phyloP scores from a whole-genome alignment of 2,329 filamentous ascomycete species.

The Blumeriella jaapii region DNA sequence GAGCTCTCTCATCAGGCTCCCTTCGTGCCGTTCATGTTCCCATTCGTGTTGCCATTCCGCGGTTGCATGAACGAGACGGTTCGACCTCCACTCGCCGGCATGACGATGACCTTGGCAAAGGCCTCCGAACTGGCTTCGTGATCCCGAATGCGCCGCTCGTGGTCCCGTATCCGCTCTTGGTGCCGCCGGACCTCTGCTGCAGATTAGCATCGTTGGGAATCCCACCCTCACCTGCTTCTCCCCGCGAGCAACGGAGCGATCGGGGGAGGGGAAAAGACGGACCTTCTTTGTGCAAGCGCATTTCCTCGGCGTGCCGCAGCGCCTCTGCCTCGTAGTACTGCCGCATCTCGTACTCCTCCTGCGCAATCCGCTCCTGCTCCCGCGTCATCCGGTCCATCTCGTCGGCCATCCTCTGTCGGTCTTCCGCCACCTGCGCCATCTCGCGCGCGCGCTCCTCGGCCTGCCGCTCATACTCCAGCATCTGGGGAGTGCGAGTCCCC shows the following conservation, averaged over 20 bases:
- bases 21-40: too few species aligned
- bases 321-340: constrained; percentile 26
- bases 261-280: not conserved
- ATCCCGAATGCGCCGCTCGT: constrained; percentile 17
- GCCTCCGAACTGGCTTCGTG: constrained; percentile 24
- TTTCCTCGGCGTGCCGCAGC: constrained; percentile 24
- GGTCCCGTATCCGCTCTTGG: constrained; percentile 18
- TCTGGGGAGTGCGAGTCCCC: constrained; percentile 25
- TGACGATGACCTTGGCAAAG: constrained; percentile 26
- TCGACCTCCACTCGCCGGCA: constrained; percentile 21
- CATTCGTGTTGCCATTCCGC: too few species aligned
- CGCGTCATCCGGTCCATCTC: constrained; percentile 15
- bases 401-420: constrained; percentile 20
- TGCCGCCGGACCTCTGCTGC: constrained; percentile 21
- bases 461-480: constrained; percentile 25
- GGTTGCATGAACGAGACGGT: constrained; percentile 20
- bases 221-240: not conserved
- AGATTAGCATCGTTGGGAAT: not conserved
- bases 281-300: constrained; percentile 23
- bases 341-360: constrained; percentile 26
- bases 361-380: constrained; percentile 23
- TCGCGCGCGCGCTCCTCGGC: constrained; percentile 23
- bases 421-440: constrained; percentile 21
- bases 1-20: too few species aligned
- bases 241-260: not conserved